Evolutionary conservation across 169 alveolate species (phyloP).

Genomic region (Plasmodium gallinaceum): DNA sequence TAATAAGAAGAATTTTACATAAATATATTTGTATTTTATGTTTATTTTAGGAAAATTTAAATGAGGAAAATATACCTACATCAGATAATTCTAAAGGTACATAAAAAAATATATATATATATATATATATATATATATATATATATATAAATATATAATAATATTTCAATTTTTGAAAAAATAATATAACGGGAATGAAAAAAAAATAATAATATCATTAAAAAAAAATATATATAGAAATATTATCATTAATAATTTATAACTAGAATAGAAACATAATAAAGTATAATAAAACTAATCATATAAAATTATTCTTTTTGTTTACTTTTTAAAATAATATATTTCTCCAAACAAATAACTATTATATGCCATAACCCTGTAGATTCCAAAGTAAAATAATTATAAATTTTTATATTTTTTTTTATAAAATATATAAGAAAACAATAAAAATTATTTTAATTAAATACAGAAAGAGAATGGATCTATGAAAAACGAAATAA

Average conservation of each 20-base stretch:
- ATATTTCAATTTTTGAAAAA: neutral
- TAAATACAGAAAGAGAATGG: neutral
- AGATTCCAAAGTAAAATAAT: neutral
- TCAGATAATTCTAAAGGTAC: conserved; percentile 49
- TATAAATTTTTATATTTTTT: neutral
- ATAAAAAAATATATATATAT: conserved; percentile 2
- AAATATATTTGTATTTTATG: neutral
- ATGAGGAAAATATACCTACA: conserved; percentile 18
- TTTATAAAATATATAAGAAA: neutral
- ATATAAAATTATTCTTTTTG: neutral
- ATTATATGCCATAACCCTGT: neutral
- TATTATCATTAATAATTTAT: too few relatives aligned
- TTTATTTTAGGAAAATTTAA: conserved; percentile 35
- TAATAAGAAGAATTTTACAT: neutral
- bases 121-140: conserved; percentile 3
- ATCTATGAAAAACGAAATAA: conserved; percentile 57
- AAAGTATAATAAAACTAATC: neutral
- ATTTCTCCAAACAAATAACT: neutral
- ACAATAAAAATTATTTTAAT: too few relatives aligned
- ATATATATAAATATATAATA: neutral
- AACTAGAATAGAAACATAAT: neutral
- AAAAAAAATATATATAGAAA: too few relatives aligned
- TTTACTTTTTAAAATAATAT: neutral
- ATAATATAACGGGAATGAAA: neutral
- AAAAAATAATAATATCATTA: neutral